phyloP scores from a whole-genome alignment of 345 rosid genomes.

The Eucalyptus marginata region DNA sequence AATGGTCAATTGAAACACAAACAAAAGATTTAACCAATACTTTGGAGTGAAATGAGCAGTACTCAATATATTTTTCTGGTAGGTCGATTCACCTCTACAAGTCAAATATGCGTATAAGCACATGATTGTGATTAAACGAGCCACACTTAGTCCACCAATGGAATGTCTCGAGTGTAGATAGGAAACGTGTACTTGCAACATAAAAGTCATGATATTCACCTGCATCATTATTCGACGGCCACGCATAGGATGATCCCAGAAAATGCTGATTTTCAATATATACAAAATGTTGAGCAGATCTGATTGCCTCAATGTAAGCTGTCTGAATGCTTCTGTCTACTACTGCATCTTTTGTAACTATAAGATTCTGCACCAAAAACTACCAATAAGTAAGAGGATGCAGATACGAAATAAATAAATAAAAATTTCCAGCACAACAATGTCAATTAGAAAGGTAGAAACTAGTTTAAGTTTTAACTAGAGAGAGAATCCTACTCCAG shows the following conservation, averaged over 20 bases:
- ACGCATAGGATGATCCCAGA: conserved; percentile 93
- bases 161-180: neutral
- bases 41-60: neutral
- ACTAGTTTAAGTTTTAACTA: neutral
- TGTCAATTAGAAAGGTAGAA: neutral
- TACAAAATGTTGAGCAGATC: conserved; percentile 95
- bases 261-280: conserved; percentile 98
- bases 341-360: conserved; percentile 41
- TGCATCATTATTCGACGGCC: conserved; percentile 82
- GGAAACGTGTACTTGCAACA: neutral
- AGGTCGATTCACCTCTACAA: neutral
- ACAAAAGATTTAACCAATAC: neutral
- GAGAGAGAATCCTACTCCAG: neutral
- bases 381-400: neutral
- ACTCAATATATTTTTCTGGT: neutral
- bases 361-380: conserved; percentile 56
- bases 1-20: neutral
- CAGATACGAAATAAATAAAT: neutral
- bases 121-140: neutral
- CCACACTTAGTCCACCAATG: neutral
- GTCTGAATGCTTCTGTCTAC: conserved; percentile 92
- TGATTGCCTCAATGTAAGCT: conserved; percentile 89
- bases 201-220: conserved; percentile 21
- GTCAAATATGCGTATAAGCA: neutral
- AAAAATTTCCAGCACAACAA: no score